These are phyloP conservation scores for Penicillium palitans DNA, from an alignment of 2,329 filamentous ascomycete species.

Conservation along the genomic window DNA sequence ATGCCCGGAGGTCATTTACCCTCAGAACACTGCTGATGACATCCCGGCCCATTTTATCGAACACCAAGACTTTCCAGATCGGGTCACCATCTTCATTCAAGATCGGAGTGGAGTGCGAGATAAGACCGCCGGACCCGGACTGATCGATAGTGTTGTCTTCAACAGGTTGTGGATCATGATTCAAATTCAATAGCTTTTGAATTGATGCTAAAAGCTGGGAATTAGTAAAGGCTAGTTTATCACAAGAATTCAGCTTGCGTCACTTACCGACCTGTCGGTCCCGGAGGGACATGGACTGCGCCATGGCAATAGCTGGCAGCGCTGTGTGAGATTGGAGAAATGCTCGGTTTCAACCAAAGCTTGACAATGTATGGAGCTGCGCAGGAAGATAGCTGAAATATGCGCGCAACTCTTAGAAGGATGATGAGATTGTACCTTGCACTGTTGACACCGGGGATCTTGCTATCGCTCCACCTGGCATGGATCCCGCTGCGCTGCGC, in stretches of 20 bases:
- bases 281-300: constrained; percentile 60
- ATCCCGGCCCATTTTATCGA: constrained; percentile 87
- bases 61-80: constrained; percentile 96
- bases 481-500: constrained; percentile 18
- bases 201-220: constrained; percentile 68
- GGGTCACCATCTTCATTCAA: constrained; percentile 85
- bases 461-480: constrained; percentile 34
- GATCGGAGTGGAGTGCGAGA: constrained; percentile 72
- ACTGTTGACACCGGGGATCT: constrained; percentile 17
- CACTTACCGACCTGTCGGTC: constrained; percentile 70
- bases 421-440: constrained; percentile 6
- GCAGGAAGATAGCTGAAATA: neutral
- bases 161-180: constrained; percentile 63
- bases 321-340: constrained; percentile 16
- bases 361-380: constrained; percentile 25
- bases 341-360: constrained; percentile 8
- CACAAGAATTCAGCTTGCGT: constrained; percentile 10
- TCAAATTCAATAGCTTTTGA: constrained; percentile 93
- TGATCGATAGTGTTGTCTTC: constrained; percentile 63
- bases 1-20: constrained; percentile 86
- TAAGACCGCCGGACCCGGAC: constrained; percentile 58
- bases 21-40: constrained; percentile 94
- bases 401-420: neutral
- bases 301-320: constrained; percentile 48
- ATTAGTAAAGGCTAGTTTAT: constrained; percentile 1